Base-by-base conservation (phyloP, 352 stramenopile genomes). In the Phytophthora vignae region DNA sequence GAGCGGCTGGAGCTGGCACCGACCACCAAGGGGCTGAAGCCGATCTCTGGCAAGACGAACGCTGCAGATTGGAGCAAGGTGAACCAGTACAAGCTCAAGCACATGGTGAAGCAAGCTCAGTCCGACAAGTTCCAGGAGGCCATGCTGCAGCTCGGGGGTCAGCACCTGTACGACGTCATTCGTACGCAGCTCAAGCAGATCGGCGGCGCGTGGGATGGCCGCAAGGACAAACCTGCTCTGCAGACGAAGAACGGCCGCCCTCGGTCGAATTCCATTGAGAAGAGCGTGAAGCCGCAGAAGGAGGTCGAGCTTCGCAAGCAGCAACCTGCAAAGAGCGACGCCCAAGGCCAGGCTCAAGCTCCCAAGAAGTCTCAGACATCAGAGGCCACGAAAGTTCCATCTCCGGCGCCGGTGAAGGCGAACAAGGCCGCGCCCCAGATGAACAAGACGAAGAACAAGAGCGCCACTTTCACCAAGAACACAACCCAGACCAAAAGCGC, bases 101-200 rank as follows among this genome's bases (percentile, higher is more conserved):
- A 63, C 9, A 72, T 76, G 62, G 38, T 46, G 17, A 60, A 56
- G 17, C 63, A 71, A 29, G 44, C 57, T 7, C 69, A 76, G 53
- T 76, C 69, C 2, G 27, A 57, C 15, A 64, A 65, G 52, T 76
- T 76, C 57, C 63, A 76, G 44, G 64, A 72, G 12, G 15, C 68
- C n/a, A 75, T 71, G 56, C 38, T 58, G 49, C 62, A 75, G 10
- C 48, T 71, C 14, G 19, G 22, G 2, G 69, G 69, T 0, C 38
- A 65, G 14, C 49, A 72, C 42, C 21, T 76, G 21, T 76, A 72
- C 31, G 57, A 76, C 29, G 44, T 63, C 2, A 72, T 72, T 12
- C 69, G 63, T 4, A 53, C 50, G 44, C 62, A 61, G 19, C 2
- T 76, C 42, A 76, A 61, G 7, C 55, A 72, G 42, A 27, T 49